Percentiles rank a stretch among this genome's conserved stretches.
Evolutionary conservation across 768 basidiomycete species (phyloP).

Genomic region (Piloderma croceum): DNA sequence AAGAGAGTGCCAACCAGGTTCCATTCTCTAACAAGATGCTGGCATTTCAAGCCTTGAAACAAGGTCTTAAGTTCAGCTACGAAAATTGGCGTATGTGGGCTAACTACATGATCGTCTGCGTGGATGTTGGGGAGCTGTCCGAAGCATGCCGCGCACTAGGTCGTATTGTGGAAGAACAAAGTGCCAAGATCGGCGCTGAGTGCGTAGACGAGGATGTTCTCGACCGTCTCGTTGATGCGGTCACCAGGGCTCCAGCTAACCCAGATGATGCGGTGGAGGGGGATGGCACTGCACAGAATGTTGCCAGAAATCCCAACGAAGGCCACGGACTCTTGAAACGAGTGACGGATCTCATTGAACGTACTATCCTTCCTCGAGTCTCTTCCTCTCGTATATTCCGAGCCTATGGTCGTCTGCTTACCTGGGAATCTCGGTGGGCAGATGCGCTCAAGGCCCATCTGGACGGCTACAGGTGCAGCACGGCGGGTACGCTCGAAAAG

Average conservation of each 20-base stretch:
- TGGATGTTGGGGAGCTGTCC: constrained; percentile 88
- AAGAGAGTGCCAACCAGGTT: constrained; percentile 27
- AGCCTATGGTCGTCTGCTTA: constrained; percentile 75
- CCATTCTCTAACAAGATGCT: constrained; percentile 74
- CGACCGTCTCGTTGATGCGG: constrained; percentile 83
- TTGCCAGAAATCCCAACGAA: constrained; percentile 47
- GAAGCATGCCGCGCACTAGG: constrained; percentile 82
- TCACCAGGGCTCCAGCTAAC: constrained; percentile 50
- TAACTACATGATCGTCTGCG: constrained; percentile 91
- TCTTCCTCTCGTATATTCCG: constrained; percentile 76
- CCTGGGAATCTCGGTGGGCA: constrained; percentile 66
- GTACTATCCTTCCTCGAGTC: constrained; percentile 75
- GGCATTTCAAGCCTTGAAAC: constrained; percentile 89
- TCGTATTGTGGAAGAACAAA: constrained; percentile 64
- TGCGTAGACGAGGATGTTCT: constrained; percentile 84
- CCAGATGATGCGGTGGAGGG: constrained; percentile 31
- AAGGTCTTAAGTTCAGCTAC: constrained; percentile 78
- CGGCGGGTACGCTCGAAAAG: constrained; percentile 53
- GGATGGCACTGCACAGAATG: constrained; percentile 15
- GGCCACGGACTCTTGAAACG: constrained; percentile 61
- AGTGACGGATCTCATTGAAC: constrained; percentile 70
- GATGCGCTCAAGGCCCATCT: constrained; percentile 80
- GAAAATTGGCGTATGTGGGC: constrained; percentile 98
- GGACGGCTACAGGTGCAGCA: constrained; percentile 74
- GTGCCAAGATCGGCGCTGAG: constrained; percentile 39